These are phyloP conservation scores for Penicillium paxilli DNA, from an alignment of 495 filamentous ascomycete species.

Conservation along the genomic window DNA sequence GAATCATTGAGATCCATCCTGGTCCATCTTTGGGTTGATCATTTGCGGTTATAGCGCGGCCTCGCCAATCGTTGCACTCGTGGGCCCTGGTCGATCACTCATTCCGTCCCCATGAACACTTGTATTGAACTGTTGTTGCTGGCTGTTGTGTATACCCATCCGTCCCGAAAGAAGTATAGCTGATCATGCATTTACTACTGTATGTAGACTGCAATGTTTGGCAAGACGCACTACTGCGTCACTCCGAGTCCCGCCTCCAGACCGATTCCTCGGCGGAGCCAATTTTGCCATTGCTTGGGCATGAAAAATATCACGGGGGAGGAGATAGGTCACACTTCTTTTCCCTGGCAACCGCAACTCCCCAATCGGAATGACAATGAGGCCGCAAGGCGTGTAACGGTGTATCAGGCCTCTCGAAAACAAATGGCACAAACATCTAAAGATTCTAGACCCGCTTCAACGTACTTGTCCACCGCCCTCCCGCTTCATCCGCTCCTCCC, in stretches of 20 bases:
- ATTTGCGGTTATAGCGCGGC: constrained; percentile 9
- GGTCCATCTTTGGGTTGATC: constrained; percentile 7
- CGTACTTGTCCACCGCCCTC: constrained; percentile 20
- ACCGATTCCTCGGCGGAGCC: constrained; percentile 6
- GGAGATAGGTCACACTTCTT: background rate
- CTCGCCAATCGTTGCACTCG: constrained; percentile 11
- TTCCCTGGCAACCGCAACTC: constrained; percentile 2
- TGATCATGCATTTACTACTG: constrained; percentile 1
- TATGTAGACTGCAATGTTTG: background rate
- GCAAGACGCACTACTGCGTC: background rate
- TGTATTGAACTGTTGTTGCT: background rate
- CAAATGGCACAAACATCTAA: background rate
- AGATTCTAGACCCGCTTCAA: constrained; percentile 16
- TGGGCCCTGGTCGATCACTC: constrained; percentile 1
- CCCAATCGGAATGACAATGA: constrained; percentile 1
- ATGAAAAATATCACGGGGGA: background rate
- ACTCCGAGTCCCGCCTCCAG: constrained; percentile 3
- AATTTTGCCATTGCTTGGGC: constrained; percentile 4
- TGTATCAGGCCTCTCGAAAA: background rate
- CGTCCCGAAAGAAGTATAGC: background rate
- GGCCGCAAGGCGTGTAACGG: constrained; percentile 9
- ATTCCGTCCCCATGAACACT: background rate
- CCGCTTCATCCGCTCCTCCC: constrained; percentile 50
- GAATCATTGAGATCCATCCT: constrained; percentile 7
- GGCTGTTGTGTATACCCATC: background rate